These are phyloP conservation scores for Cryptococcus floricola DNA, from an alignment of 1,284 basidiomycete genomes.

Conservation along the genomic window DNA sequence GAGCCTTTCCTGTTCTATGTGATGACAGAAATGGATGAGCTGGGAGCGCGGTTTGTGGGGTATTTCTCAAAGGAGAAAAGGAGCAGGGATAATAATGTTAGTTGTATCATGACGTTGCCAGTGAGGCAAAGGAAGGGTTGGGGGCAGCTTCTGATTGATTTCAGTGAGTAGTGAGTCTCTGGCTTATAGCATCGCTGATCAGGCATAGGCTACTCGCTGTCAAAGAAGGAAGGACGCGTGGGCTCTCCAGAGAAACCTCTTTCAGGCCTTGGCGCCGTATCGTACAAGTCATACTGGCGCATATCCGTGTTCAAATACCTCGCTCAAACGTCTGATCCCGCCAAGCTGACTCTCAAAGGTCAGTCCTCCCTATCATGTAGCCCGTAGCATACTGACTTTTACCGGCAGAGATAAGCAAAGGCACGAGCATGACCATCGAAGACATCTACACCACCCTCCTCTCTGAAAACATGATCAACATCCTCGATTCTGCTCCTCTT, in stretches of 20 bases:
- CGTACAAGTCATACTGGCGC: constrained; percentile 95
- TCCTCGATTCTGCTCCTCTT: constrained; percentile 31
- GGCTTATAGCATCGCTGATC: neutral
- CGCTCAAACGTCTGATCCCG: constrained; percentile 49
- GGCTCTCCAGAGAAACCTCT: constrained; percentile 93
- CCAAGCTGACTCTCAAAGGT: constrained; percentile 70
- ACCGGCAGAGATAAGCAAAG: constrained; percentile 70
- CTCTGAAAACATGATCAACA: constrained; percentile 72
- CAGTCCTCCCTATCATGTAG: constrained; percentile 24
- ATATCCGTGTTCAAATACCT: constrained; percentile 83
- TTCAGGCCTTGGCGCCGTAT: constrained; percentile 80
- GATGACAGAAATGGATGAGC: constrained; percentile 85
- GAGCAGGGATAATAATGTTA: constrained; percentile 92
- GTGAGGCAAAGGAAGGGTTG: constrained; percentile 90
- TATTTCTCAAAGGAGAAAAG: constrained; percentile 99
- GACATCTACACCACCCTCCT: constrained; percentile 77
- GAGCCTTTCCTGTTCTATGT: constrained; percentile 99
- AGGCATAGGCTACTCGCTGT: constrained; percentile 82
- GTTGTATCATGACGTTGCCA: constrained; percentile 99
- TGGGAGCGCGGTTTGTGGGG: constrained; percentile 90
- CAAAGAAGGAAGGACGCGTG: constrained; percentile 83
- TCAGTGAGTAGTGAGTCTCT: constrained; percentile 64
- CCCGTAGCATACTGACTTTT: neutral
- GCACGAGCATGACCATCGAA: constrained; percentile 86
- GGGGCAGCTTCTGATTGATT: constrained; percentile 92